These are phyloP conservation scores for Bipolaris cookei DNA, from an alignment of 2,329 filamentous ascomycete genomes.

Conservation along the genomic window DNA sequence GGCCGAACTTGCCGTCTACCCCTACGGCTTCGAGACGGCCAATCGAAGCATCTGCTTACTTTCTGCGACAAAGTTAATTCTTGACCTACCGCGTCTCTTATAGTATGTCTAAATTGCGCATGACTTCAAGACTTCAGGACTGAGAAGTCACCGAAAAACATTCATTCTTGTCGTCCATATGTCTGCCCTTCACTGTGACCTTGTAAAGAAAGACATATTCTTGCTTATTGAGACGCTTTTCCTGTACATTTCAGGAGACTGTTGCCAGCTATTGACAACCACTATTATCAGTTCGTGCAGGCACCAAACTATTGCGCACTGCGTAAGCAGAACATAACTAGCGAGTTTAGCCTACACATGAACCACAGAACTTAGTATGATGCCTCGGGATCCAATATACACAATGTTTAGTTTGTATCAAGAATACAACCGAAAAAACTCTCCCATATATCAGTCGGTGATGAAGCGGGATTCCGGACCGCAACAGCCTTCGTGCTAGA, in stretches of 20 bases:
- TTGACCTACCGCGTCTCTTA: slow-evolving; percentile 2
- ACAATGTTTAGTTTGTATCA: background rate
- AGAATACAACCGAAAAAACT: background rate
- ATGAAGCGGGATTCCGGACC: background rate
- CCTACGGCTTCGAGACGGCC: slow-evolving; percentile 4
- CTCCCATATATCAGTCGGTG: background rate
- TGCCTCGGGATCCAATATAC: background rate
- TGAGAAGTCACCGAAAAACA: background rate
- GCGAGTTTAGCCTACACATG: background rate
- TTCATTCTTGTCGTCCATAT: background rate
- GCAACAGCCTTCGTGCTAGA: background rate
- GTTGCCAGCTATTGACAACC: too few relatives aligned
- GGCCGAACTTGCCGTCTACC: slow-evolving; percentile 21
- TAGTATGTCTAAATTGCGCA: slow-evolving; percentile 11
- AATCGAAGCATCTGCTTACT: background rate
- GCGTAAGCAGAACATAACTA: background rate
- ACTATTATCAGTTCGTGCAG: too few relatives aligned
- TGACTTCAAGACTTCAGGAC: background rate
- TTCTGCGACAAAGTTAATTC: background rate
- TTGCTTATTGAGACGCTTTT: too few relatives aligned
- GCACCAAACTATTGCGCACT: background rate
- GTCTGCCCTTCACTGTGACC: background rate
- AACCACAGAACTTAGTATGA: background rate
- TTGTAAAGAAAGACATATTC: too few relatives aligned
- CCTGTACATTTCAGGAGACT: too few relatives aligned